These are phyloP conservation scores for Cladophialophora chaetospira DNA, from an alignment of 2,329 filamentous ascomycete genomes.

Conservation along the genomic window DNA sequence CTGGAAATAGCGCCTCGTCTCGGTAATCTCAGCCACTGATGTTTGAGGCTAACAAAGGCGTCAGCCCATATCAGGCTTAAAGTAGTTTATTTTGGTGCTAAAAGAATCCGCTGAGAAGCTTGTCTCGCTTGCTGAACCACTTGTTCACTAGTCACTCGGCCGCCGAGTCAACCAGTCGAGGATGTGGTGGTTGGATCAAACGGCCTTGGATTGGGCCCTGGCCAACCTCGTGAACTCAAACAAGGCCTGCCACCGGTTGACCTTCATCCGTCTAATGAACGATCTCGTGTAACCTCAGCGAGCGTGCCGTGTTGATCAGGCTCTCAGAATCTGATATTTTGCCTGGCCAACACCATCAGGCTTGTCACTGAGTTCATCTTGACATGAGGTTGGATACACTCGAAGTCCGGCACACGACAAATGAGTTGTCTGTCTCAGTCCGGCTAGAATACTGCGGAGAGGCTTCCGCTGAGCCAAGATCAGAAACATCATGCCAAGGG, in stretches of 20 bases:
- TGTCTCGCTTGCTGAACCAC: not conserved
- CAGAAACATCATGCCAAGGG: not conserved
- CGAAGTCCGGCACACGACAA: too few relatives aligned
- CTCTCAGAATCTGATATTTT: too few relatives aligned
- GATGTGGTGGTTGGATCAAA: constrained; percentile 13
- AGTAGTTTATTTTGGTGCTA: constrained; percentile 4
- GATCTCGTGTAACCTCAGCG: too few relatives aligned
- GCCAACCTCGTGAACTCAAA: not conserved
- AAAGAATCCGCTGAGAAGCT: not conserved
- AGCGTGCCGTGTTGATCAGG: too few relatives aligned
- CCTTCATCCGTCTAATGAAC: too few relatives aligned
- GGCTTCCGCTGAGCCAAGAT: not conserved
- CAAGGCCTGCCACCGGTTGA: too few relatives aligned
- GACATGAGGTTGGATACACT: too few relatives aligned
- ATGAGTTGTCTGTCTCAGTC: too few relatives aligned
- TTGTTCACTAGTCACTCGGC: not conserved
- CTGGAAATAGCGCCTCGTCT: not conserved
- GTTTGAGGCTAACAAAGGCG: constrained; percentile 9
- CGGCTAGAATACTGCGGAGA: too few relatives aligned
- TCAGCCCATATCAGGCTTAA: constrained; percentile 4
- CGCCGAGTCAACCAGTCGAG: not conserved
- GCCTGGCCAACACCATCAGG: too few relatives aligned
- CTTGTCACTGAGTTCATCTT: too few relatives aligned
- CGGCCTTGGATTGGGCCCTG: constrained; percentile 4
- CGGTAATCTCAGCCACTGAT: constrained; percentile 16